Conservation (phyloP, 371 early-diverging fungal species). For the Mortierella sp. region DNA sequence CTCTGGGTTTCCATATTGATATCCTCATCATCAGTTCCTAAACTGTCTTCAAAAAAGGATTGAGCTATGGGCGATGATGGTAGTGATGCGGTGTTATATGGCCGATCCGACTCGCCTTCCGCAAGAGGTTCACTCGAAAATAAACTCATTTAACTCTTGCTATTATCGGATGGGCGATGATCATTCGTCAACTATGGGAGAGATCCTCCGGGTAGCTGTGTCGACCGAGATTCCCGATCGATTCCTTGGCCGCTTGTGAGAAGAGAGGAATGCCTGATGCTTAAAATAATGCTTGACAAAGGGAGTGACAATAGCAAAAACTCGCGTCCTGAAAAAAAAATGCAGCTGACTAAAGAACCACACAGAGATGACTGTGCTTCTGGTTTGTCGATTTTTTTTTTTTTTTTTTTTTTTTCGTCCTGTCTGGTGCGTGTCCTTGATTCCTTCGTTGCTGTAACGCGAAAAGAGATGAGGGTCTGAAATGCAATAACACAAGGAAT, state of each 20-base stretch:
- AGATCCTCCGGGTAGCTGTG: neutral
- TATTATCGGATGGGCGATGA: constrained; percentile 11
- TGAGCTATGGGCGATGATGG: constrained; percentile 37
- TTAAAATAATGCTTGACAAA: neutral
- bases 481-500: neutral
- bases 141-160: constrained; percentile 46
- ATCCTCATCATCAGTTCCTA: neutral
- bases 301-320: neutral
- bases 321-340: neutral
- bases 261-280: neutral
- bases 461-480: neutral
- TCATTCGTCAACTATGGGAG: constrained; percentile 20
- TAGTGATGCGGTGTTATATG: constrained; percentile 7
- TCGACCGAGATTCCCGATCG: constrained; percentile 1
- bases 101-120: constrained; percentile 40
- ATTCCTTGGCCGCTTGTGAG: neutral
- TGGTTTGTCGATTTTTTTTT: neutral
- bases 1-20: constrained; percentile 1
- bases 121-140: constrained; percentile 50
- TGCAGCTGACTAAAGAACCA: neutral
- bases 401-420: neutral
- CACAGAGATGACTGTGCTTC: neutral
- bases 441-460: neutral
- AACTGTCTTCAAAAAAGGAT: constrained; percentile 6
- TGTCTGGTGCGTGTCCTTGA: constrained; percentile 1